Conservation (phyloP, 805 yeast species). For the Yamadazyma ubonensis region DNA sequence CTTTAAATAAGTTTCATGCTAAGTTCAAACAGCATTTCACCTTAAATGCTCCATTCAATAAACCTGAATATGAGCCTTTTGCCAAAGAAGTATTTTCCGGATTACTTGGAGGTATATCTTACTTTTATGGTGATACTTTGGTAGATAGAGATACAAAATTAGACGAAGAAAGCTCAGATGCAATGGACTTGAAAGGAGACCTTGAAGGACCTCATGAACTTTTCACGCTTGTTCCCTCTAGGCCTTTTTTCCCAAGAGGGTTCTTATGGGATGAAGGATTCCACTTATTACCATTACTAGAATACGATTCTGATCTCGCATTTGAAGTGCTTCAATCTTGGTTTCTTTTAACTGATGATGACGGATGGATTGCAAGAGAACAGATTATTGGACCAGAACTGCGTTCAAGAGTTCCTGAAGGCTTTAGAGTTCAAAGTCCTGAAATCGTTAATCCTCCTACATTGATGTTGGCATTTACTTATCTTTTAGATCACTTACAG, state of each 20-base stretch:
- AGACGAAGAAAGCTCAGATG: conserved; percentile 62
- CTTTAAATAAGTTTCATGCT: conserved; percentile 42
- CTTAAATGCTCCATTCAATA: conserved; percentile 54
- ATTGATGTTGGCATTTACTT: conserved; percentile 67
- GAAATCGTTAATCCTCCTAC: conserved; percentile 96
- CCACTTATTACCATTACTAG: conserved; percentile 77
- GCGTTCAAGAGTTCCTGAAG: conserved; percentile 79
- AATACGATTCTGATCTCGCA: conserved; percentile 79
- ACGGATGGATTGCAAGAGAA: conserved; percentile 97
- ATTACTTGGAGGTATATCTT: conserved; percentile 85
- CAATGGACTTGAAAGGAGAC: conserved; percentile 47
- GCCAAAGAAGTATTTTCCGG: conserved; percentile 81
- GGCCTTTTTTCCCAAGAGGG: conserved; percentile 95
- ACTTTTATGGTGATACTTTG: conserved; percentile 77
- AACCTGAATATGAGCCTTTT: conserved; percentile 47
- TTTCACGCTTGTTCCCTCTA: conserved; percentile 83
- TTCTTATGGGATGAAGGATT: conserved; percentile 99
- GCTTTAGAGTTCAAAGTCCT: conserved; percentile 83
- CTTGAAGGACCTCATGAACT: conserved; percentile 76
- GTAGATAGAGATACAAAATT: conserved; percentile 72
- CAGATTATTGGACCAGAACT: conserved; percentile 91
- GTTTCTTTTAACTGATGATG: conserved; percentile 81
- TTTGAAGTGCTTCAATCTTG: conserved; percentile 82
- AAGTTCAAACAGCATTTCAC: conserved; percentile 54
- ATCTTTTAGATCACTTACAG: conserved; percentile 41